These are phyloP conservation scores for Penicillium samsonianum DNA, from an alignment of 495 filamentous ascomycete species.

Conservation along the genomic window DNA sequence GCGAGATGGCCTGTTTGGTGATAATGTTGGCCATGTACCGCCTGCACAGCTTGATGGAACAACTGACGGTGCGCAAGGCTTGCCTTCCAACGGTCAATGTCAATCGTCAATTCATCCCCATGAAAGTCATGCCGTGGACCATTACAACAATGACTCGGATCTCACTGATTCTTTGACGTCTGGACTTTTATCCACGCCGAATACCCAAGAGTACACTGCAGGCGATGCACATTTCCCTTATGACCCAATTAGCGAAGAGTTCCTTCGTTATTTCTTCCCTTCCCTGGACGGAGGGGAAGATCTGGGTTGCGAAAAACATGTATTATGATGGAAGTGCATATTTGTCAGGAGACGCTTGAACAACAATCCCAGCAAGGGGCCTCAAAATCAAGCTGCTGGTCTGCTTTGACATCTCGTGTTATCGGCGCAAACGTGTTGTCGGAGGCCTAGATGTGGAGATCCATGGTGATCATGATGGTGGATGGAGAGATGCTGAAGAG, in stretches of 20 bases:
- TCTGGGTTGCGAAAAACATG: too few species aligned
- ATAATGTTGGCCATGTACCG: background rate
- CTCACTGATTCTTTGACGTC: slow-evolving; percentile 6
- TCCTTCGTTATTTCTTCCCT: slow-evolving; percentile 49
- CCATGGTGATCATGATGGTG: too few species aligned
- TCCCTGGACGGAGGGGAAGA: slow-evolving; percentile 17
- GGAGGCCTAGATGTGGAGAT: too few species aligned
- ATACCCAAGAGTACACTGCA: background rate
- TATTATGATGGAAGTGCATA: too few species aligned
- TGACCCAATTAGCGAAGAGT: slow-evolving; percentile 46
- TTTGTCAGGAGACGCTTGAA: too few species aligned
- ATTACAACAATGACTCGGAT: slow-evolving; percentile 1
- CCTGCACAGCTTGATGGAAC: too few species aligned
- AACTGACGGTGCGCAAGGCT: too few species aligned
- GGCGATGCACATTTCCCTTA: slow-evolving; percentile 43
- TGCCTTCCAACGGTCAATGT: background rate
- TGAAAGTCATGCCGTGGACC: background rate
- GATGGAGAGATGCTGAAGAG: too few species aligned
- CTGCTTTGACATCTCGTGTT: too few species aligned
- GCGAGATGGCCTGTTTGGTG: background rate
- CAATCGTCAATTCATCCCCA: background rate
- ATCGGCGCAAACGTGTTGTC: too few species aligned
- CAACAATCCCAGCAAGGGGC: too few species aligned
- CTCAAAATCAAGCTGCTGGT: too few species aligned
- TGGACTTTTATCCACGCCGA: background rate